phyloP scores from a whole-genome alignment of 768 basidiomycete genomes.

The Leccinum aurantiacum region DNA sequence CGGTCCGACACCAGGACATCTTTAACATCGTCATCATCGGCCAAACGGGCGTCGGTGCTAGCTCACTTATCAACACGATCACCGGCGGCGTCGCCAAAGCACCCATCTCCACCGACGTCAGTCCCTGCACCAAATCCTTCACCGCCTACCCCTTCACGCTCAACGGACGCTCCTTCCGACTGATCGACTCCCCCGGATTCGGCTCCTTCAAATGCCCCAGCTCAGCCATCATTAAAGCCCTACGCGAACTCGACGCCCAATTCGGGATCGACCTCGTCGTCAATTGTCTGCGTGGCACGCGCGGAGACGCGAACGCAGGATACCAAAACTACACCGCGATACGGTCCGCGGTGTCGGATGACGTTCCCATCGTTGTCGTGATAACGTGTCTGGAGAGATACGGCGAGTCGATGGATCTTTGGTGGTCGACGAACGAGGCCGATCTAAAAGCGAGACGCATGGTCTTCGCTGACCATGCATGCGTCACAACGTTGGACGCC shows the following conservation, averaged over 20 bases:
- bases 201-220: constrained; percentile 30
- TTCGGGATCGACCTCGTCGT: constrained; percentile 31
- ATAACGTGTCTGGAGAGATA: constrained; percentile 34
- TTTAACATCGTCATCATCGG: constrained; percentile 34
- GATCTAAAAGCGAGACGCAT: constrained; percentile 35
- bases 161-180: constrained; percentile 29
- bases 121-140: constrained; percentile 28
- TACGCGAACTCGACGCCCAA: constrained; percentile 29
- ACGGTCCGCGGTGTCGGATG: constrained; percentile 30
- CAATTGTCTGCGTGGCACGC: constrained; percentile 28
- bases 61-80: constrained; percentile 43
- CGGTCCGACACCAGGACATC: constrained; percentile 18
- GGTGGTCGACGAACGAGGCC: constrained; percentile 41
- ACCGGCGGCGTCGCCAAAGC: constrained; percentile 15
- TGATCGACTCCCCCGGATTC: constrained; percentile 32
- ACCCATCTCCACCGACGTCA: constrained; percentile 30
- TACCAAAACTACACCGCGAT: constrained; percentile 28
- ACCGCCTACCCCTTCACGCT: constrained; percentile 25
- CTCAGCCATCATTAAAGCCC: constrained; percentile 24
- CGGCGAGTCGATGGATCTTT: constrained; percentile 33
- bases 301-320: constrained; percentile 30
- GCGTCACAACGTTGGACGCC: constrained; percentile 37
- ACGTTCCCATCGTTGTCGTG: constrained; percentile 33
- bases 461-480: constrained; percentile 38
- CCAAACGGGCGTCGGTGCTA: constrained; percentile 36